Base-by-base conservation (phyloP, 768 basidiomycete genomes). In the Phallus indusiatus region DNA sequence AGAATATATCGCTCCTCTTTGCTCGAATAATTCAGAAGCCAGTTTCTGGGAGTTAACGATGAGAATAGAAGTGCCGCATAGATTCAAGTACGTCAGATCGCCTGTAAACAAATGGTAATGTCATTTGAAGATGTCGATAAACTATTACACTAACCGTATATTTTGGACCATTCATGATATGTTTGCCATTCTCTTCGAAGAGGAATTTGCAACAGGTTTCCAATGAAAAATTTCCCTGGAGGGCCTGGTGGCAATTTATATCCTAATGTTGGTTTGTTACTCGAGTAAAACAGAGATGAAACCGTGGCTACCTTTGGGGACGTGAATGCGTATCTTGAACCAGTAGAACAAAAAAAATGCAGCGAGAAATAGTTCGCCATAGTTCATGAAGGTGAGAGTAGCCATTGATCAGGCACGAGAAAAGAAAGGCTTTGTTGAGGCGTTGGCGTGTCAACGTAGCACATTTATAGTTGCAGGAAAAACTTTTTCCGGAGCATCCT, bases 211-310 rank as follows among this genome's bases (percentile, higher is more conserved):
- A 61, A 52, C 28, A 61, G 24, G 49, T 64, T 64, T 24, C 64
- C 64, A 10, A 62, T 24, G n/a, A 64, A 24, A 35, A 57, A 37
- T 12, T 37, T 34, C 16, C 49, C 28, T 10, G 54, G 55, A 17
- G 64, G 64, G 47, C 64, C 64, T 1, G 64, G 64, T 17, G 64
- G 64, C 18, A 64, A 28, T 6, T 49, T 58, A 18, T 54, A 28
- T 17, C 57, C 57, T 59, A 37, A 8, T n/a, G 8, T 17, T 10
- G 21, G 28, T 33, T 51, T 20, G 12, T 34, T 22, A 11, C 2
- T 22, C 4, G 18, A 9, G 14, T 16, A 16, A 22, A 14, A 8
- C 4, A 34, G 4, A 20, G 14, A 28, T 28, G 5, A 14, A 51
- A 20, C 18, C 14, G 4, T 51, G 18, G 3, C 12, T 34, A 51